Percentiles rank a stretch among this genome's conserved stretches.
These are phyloP conservation scores for Pichia thaimueangensis DNA, from an alignment of 805 yeast species.

Conservation along the genomic window DNA sequence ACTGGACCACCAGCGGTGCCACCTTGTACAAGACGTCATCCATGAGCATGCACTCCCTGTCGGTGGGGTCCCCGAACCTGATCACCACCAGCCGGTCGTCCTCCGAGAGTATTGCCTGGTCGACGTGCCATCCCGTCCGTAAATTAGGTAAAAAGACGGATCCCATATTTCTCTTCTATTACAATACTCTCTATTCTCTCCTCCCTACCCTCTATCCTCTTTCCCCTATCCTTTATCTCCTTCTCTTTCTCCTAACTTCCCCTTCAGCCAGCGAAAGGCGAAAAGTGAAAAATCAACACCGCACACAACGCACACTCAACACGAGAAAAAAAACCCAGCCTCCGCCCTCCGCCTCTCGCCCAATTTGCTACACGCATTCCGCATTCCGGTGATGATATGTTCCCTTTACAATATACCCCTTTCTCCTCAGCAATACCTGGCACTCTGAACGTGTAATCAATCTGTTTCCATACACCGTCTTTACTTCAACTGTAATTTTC, in stretches of 20 bases:
- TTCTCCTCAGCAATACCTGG: no score
- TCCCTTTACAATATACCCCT: no score
- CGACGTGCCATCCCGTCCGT: slow-evolving; percentile 92
- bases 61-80: slow-evolving; percentile 78
- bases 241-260: background rate
- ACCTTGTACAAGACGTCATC: slow-evolving; percentile 78
- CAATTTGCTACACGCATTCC: no score
- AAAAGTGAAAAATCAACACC: no score
- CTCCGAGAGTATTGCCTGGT: slow-evolving; percentile 90
- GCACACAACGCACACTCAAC: no score
- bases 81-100: slow-evolving; percentile 83
- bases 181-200: background rate
- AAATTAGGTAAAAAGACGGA: slow-evolving; percentile 78
- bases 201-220: background rate
- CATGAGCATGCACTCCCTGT: slow-evolving; percentile 78
- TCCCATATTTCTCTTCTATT: slow-evolving; percentile 54
- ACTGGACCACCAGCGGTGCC: slow-evolving; percentile 79
- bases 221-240: background rate
- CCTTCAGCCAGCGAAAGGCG: no score
- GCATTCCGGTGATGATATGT: background rate
- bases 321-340: no score
- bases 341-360: background rate
- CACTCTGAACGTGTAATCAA: no score
- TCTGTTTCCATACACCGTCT: no score
- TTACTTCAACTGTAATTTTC: no score